Evolutionary conservation across 495 filamentous ascomycete genomes (phyloP).

Genomic region (Lepraria neglecta): DNA sequence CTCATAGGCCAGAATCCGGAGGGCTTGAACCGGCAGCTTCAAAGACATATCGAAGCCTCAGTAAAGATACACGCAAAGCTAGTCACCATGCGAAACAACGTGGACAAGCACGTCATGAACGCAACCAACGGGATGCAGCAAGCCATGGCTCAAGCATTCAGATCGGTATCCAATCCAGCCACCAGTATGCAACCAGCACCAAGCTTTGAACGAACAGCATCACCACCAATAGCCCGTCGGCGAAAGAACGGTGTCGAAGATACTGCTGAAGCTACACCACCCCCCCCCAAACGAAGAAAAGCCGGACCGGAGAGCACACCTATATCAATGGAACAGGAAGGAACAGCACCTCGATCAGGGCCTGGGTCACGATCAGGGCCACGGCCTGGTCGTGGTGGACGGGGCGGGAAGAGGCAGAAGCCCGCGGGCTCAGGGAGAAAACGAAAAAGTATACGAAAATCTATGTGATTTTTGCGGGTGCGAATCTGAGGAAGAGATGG

Average conservation of each 20-base stretch:
- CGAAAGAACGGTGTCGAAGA: neutral
- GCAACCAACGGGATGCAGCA: slow-evolving; percentile 19
- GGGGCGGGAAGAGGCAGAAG: slow-evolving; percentile 9
- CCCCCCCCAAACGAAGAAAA: slow-evolving; percentile 12
- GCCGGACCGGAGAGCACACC: slow-evolving; percentile 17
- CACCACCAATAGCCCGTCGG: slow-evolving; percentile 8
- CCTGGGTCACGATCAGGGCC: neutral
- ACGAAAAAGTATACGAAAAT: slow-evolving; percentile 22
- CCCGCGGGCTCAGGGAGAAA: slow-evolving; percentile 11
- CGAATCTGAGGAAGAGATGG: slow-evolving; percentile 13
- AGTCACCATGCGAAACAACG: slow-evolving; percentile 13
- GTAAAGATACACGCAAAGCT: slow-evolving; percentile 17
- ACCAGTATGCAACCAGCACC: neutral
- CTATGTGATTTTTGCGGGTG: slow-evolving; percentile 13
- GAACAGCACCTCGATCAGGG: slow-evolving; percentile 3
- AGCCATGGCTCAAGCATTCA: slow-evolving; percentile 17
- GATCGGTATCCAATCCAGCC: slow-evolving; percentile 12
- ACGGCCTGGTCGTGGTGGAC: slow-evolving; percentile 1
- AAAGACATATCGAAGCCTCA: slow-evolving; percentile 20
- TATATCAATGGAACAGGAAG: slow-evolving; percentile 19
- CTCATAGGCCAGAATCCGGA: slow-evolving; percentile 5
- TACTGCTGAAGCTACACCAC: slow-evolving; percentile 5
- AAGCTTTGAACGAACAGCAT: neutral
- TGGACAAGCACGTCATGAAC: slow-evolving; percentile 17
- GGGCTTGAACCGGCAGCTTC: slow-evolving; percentile 14